Evolutionary conservation across 2,329 filamentous ascomycete species (phyloP).

Genomic region (Orbilia blumenaviensis): DNA sequence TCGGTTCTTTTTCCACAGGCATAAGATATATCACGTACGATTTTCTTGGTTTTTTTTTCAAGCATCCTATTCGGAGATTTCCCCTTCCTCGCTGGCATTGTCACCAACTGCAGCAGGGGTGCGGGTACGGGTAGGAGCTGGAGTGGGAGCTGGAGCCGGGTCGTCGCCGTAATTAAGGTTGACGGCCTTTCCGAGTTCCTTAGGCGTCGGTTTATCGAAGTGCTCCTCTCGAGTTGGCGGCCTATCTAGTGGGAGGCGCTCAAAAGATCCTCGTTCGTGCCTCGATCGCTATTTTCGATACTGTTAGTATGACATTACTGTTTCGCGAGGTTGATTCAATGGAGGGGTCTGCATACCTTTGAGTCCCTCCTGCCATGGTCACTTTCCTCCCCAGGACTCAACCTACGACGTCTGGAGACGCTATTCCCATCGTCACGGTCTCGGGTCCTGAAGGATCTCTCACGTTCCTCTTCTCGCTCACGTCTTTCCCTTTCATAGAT

Average conservation of each 20-base stretch:
- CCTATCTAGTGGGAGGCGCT: constrained; percentile 47
- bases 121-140: neutral
- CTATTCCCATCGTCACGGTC: constrained; percentile 87
- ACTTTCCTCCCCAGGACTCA: constrained; percentile 80
- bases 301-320: neutral
- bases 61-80: constrained; percentile 37
- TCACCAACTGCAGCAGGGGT: constrained; percentile 23
- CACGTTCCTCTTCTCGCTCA: constrained; percentile 88
- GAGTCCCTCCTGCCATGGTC: constrained; percentile 75
- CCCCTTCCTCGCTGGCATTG: constrained; percentile 49
- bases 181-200: constrained; percentile 53
- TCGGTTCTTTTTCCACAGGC: neutral
- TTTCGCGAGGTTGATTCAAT: neutral
- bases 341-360: constrained; percentile 67
- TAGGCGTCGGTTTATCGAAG: constrained; percentile 52
- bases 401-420: constrained; percentile 67
- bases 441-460: constrained; percentile 81
- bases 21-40: constrained; percentile 49
- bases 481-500: constrained; percentile 86
- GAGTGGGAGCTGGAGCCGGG: constrained; percentile 16
- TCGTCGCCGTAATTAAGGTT: constrained; percentile 53
- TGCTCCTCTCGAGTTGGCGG: constrained; percentile 49
- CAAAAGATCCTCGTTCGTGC: constrained; percentile 52
- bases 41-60: neutral
- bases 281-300: constrained; percentile 38